phyloP scores from a whole-genome alignment of 306 rosid species.

The Sophora flavescens region DNA sequence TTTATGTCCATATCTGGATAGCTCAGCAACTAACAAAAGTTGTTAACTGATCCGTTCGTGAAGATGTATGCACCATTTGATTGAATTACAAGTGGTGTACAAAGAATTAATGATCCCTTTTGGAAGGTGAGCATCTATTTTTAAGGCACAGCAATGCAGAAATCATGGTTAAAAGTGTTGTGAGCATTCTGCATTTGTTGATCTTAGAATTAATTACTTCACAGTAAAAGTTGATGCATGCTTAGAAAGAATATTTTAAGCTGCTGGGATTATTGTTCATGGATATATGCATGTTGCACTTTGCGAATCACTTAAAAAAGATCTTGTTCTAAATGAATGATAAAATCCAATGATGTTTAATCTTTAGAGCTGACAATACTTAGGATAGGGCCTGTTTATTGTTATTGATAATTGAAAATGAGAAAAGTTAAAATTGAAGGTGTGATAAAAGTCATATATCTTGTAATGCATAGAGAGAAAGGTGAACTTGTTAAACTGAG shows the following conservation, averaged over 20 bases:
- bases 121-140: background rate
- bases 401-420: background rate
- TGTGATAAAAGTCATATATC: background rate
- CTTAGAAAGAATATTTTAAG: background rate
- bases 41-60: background rate
- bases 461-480: background rate
- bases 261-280: background rate
- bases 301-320: background rate
- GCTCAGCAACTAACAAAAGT: conserved; percentile 9
- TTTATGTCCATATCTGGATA: background rate
- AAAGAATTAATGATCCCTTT: background rate
- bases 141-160: conserved; percentile 7
- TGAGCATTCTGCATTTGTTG: background rate
- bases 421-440: background rate
- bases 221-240: background rate
- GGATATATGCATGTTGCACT: background rate
- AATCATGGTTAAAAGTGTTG: conserved; percentile 16
- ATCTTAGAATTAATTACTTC: background rate
- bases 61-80: background rate
- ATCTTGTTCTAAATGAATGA: background rate
- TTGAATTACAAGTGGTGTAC: background rate
- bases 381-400: background rate
- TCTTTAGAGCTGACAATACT: background rate
- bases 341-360: background rate
- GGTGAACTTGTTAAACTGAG: background rate